A percentile compares a stretch with the other conserved stretches of the same genome.
Conservation (phyloP, 768 basidiomycete species). For the Pisolithus orientalis region DNA sequence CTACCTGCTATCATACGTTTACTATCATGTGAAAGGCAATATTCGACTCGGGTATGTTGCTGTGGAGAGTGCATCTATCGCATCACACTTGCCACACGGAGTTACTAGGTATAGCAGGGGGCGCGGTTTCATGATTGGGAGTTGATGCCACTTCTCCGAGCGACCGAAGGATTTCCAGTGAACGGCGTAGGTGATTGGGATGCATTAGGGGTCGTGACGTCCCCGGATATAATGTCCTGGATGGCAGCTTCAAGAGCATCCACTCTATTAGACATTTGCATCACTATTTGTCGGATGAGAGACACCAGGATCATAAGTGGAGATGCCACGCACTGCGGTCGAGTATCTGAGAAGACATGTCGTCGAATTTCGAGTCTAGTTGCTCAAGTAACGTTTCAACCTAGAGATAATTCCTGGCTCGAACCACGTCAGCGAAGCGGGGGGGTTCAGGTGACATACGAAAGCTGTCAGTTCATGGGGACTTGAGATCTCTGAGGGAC, state of each 20-base stretch:
- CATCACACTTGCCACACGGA: no score
- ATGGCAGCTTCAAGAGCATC: constrained; percentile 87
- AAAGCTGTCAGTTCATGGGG: constrained; percentile 94
- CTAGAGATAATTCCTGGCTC: constrained; percentile 31
- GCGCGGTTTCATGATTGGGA: constrained; percentile 9
- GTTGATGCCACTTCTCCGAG: constrained; percentile 40
- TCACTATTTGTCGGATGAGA: constrained; percentile 49
- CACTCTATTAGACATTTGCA: constrained; percentile 86
- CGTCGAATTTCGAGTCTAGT: constrained; percentile 86
- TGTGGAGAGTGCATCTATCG: not conserved
- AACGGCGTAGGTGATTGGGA: constrained; percentile 57
- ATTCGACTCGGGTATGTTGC: no score
- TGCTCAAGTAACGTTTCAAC: constrained; percentile 86
- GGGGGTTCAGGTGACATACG: constrained; percentile 43
- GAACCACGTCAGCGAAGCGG: not conserved
- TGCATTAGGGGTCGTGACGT: constrained; percentile 42
- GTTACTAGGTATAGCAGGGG: not conserved
- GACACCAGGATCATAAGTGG: constrained; percentile 2
- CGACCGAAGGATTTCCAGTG: constrained; percentile 13
- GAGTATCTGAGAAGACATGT: constrained; percentile 87
- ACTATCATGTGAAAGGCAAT: no score
- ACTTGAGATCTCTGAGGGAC: constrained; percentile 70
- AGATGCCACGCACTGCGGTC: constrained; percentile 58
- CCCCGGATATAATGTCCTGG: constrained; percentile 85
- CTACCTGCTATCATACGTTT: no score